Conservation (phyloP, 176 grass and related monocot species). For the Hordeum marinum region DNA sequence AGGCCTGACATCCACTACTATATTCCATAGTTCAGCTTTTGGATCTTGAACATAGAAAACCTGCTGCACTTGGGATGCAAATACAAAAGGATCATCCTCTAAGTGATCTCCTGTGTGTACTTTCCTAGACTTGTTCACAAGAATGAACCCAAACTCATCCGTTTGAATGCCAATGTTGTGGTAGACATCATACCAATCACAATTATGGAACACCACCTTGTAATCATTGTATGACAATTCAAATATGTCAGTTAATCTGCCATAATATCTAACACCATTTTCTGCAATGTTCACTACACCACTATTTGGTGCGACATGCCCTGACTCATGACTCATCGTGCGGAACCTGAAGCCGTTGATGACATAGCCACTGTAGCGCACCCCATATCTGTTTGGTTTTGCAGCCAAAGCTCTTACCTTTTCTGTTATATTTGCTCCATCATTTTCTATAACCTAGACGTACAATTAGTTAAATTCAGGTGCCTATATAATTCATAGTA, state of each 20-base stretch:
- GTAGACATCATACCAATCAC: neutral
- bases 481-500: neutral
- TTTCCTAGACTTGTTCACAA: neutral
- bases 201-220: neutral
- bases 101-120: neutral
- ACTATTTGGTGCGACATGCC: neutral
- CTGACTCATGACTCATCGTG: neutral
- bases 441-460: neutral
- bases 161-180: neutral
- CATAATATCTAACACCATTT: neutral
- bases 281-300: neutral
- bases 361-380: neutral
- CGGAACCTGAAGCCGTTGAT: neutral
- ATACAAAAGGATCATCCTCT: neutral
- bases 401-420: neutral
- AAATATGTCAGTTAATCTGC: neutral
- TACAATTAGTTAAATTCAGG: neutral
- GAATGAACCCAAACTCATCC: neutral
- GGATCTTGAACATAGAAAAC: neutral
- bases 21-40: neutral
- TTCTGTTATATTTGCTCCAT: neutral
- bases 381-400: neutral
- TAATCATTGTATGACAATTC: neutral
- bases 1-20: neutral
- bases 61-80: slow-evolving; percentile 1